Conservation (phyloP, 257 asterid genomes). For the Petunia axillaris region DNA sequence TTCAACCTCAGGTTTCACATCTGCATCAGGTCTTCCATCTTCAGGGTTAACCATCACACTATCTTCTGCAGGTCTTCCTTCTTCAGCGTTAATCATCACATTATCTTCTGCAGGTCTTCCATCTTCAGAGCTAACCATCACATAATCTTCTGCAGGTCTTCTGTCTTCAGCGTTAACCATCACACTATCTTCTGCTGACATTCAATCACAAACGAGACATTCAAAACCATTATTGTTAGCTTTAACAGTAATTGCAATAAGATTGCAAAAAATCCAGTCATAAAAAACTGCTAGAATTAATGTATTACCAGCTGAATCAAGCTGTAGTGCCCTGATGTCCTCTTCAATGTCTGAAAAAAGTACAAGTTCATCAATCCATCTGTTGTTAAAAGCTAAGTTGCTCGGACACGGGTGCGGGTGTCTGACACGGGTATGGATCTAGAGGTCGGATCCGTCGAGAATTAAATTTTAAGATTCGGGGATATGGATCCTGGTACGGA, state of each 20-base stretch:
- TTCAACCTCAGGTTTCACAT: conserved; percentile 37
- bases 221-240: not conserved
- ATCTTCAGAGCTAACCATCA: conserved; percentile 23
- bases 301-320: conserved; percentile 73
- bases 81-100: conserved; percentile 24
- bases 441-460: too few relatives aligned
- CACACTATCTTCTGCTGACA: conserved; percentile 35
- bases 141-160: conserved; percentile 36
- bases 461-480: too few relatives aligned
- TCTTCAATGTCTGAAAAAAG: conserved; percentile 67
- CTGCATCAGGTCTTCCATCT: conserved; percentile 27
- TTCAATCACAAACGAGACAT: conserved; percentile 5
- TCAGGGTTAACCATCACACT: conserved; percentile 23
- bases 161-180: conserved; percentile 26
- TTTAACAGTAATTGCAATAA: not conserved
- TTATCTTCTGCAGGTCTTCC: conserved; percentile 31
- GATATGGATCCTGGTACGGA: too few relatives aligned
- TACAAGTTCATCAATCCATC: not conserved
- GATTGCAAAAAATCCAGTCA: not conserved
- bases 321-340: conserved; percentile 88
- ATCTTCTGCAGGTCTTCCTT: conserved; percentile 31
- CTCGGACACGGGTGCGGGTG: too few relatives aligned
- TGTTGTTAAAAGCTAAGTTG: too few relatives aligned
- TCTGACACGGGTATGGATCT: too few relatives aligned
- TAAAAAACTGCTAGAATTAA: not conserved